Base-by-base conservation (phyloP, 2,329 filamentous ascomycete species). In the Colletotrichum cuscutae region DNA sequence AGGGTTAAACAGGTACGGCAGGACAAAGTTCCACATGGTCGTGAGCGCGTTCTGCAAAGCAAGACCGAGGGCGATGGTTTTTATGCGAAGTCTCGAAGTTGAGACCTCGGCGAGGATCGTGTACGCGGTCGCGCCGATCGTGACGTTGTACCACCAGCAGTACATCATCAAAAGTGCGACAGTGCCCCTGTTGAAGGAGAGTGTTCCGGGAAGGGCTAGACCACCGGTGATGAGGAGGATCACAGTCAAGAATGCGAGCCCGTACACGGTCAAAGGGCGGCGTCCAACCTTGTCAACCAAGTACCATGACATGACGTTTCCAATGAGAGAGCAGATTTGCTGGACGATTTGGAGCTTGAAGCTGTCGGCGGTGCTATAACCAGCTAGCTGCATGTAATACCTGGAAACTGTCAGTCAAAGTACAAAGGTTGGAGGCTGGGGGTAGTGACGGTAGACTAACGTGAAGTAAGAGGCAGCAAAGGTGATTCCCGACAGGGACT, bases 361-460 rank as follows among this genome's bases (percentile, higher is more conserved):
- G 65, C 78, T 81, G 69, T 77, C 79, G 2, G 73, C 63, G 0
- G 80, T 81, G 54, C 77, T 79, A 73, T 81, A 84, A 9, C 84
- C 84, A 11, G 84, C 83, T 2, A 85, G 77, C 70, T 86, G 81
- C 60, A 81, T 77, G 74, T 85, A 86, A 76, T 86, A 86, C 22
- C 53, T 56, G 13, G 0, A 19, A 5, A 56, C 5, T 4, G 53
- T 56, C 5, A 56, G 53, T 26, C 53, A 28, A 4, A 56, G 3
- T 7, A 11, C 15, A 1, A 24, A 28, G 53, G 9, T 1, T 8
- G 1, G 19, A 56, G 2, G 26, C 26, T 26, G 26, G 26, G 26
- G 83, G 83, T 76, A 77, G 70, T 85, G 85, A 8, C 76, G 74
- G 5, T 79, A 78, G 1, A 79, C 76, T 57, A 83, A 85, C 28